Conservation (phyloP, 2,329 filamentous ascomycete species). For the Reticulascus tulasneorum region DNA sequence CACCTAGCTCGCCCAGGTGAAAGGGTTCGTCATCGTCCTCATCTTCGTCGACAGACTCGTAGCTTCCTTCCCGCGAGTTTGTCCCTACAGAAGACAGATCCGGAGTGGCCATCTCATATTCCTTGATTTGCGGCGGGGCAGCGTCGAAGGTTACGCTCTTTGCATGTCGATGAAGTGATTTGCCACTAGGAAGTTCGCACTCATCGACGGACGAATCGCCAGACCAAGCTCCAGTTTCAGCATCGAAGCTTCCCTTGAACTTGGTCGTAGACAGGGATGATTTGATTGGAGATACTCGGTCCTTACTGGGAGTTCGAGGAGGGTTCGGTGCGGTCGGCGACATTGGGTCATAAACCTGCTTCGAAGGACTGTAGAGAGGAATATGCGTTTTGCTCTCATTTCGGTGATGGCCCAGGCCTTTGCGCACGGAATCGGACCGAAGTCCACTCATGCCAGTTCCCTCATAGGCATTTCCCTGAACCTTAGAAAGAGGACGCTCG, state of each 20-base stretch:
- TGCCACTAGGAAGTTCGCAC: conserved; percentile 58
- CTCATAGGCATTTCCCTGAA: conserved; percentile 69
- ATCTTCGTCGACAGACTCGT: conserved; percentile 76
- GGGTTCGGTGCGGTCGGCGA: conserved; percentile 18
- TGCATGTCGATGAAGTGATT: conserved; percentile 72
- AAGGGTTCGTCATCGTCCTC: conserved; percentile 47
- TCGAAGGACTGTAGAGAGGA: conserved; percentile 51
- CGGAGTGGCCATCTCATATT: conserved; percentile 97
- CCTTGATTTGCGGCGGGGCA: conserved; percentile 88
- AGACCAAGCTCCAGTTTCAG: conserved; percentile 64
- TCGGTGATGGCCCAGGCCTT: conserved; percentile 41
- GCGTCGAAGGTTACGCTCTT: conserved; percentile 98
- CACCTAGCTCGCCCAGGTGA: conserved; percentile 51
- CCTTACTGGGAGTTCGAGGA: conserved; percentile 59
- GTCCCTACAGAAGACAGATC: conserved; percentile 90
- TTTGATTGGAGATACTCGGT: conserved; percentile 77
- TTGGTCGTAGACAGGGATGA: conserved; percentile 73
- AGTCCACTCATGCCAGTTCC: conserved; percentile 52
- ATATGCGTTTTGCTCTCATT: conserved; percentile 58
- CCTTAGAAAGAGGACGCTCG: conserved; percentile 75
- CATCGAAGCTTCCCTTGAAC: conserved; percentile 66
- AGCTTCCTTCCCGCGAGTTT: conserved; percentile 88
- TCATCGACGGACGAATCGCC: conserved; percentile 59
- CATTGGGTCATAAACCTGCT: conserved; percentile 4
- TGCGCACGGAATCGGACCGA: conserved; percentile 41